These are phyloP conservation scores for Colletotrichum navitas DNA, from an alignment of 2,329 filamentous ascomycete species.

Conservation along the genomic window DNA sequence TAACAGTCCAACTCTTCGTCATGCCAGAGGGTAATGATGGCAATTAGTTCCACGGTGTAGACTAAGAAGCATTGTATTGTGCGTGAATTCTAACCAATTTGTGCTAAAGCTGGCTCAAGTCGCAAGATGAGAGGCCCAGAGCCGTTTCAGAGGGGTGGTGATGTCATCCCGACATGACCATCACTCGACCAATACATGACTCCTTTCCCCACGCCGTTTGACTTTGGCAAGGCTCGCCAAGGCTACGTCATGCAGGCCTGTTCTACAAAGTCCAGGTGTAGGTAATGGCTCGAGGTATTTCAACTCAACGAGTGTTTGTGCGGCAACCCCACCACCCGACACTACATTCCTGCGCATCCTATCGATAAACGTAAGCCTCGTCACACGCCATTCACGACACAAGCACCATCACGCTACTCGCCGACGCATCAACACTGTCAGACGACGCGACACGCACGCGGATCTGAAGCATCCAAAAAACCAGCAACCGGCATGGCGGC, in stretches of 20 bases:
- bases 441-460: background rate
- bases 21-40: no score
- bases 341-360: background rate
- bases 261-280: conserved; percentile 15
- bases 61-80: background rate
- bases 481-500: background rate
- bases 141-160: conserved; percentile 17
- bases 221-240: background rate
- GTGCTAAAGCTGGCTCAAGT: background rate
- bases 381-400: background rate
- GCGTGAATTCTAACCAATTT: background rate
- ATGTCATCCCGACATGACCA: conserved; percentile 35
- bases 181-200: conserved; percentile 1
- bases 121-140: background rate
- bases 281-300: background rate
- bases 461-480: background rate
- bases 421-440: background rate
- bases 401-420: background rate
- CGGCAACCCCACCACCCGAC: background rate
- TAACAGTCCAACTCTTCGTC: no score
- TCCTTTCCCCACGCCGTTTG: background rate
- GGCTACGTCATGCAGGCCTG: conserved; percentile 26
- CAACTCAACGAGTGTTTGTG: background rate
- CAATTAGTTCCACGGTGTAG: no score
- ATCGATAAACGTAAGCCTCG: background rate